Percentiles rank a stretch among this genome's conserved stretches.
phyloP scores from a whole-genome alignment of 1,284 basidiomycete genomes.

The Macrocybe sp. region DNA sequence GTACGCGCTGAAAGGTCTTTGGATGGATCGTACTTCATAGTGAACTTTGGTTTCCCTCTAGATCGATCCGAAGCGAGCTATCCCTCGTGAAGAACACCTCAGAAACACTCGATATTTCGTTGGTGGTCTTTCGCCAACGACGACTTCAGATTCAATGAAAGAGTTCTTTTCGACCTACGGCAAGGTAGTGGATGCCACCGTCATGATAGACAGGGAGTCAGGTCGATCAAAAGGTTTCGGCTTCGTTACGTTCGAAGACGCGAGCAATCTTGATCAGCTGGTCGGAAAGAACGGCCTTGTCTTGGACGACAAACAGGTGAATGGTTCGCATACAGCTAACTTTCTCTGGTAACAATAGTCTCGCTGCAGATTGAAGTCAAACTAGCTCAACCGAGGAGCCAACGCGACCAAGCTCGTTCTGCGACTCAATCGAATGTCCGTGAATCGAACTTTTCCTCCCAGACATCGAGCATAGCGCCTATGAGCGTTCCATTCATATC shows the following conservation, averaged over 20 bases:
- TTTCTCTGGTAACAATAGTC: background rate
- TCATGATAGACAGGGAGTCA: conserved; percentile 92
- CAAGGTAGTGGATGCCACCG: conserved; percentile 84
- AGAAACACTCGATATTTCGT: conserved; percentile 86
- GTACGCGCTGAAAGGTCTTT: conserved; percentile 31
- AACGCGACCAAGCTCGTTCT: conserved; percentile 49
- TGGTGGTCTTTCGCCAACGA: conserved; percentile 75
- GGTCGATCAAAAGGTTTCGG: conserved; percentile 91
- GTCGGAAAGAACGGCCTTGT: conserved; percentile 67
- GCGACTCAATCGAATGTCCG: conserved; percentile 15
- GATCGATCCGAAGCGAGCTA: conserved; percentile 96
- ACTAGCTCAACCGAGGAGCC: conserved; percentile 72
- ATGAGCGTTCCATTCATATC: conserved; percentile 25
- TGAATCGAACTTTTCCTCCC: conserved; percentile 26
- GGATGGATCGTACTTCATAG: background rate
- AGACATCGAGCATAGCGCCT: conserved; percentile 24
- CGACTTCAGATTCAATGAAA: conserved; percentile 80
- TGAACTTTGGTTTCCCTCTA: conserved; percentile 26
- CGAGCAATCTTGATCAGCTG: conserved; percentile 64
- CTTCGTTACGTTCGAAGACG: conserved; percentile 88
- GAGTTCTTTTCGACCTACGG: conserved; percentile 76
- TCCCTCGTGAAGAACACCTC: conserved; percentile 83
- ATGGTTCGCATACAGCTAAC: conserved; percentile 8
- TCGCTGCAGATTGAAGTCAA: conserved; percentile 80
- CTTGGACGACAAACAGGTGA: conserved; percentile 76